phyloP scores from a whole-genome alignment of 2,329 filamentous ascomycete species.

The Pseudopithomyces chartarum region DNA sequence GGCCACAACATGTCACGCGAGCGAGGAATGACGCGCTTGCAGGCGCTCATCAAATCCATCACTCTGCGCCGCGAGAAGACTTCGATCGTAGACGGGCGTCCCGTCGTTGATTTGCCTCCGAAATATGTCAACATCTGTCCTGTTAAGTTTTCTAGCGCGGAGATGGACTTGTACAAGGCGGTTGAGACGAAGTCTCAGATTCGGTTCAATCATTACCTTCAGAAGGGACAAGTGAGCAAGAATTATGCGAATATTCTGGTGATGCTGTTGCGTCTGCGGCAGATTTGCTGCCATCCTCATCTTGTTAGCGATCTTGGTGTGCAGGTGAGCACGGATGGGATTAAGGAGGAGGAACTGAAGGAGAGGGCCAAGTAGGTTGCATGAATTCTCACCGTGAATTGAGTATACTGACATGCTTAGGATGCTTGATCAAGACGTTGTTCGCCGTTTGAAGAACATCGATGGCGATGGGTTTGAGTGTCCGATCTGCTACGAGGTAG shows the following conservation, averaged over 20 bases:
- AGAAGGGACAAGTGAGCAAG: slow-evolving; percentile 68
- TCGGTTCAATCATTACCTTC: slow-evolving; percentile 77
- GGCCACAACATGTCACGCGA: slow-evolving; percentile 37
- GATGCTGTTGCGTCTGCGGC: slow-evolving; percentile 77
- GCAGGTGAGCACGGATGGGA: slow-evolving; percentile 64
- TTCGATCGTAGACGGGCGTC: slow-evolving; percentile 77
- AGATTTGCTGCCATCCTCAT: slow-evolving; percentile 79
- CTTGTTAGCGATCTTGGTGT: slow-evolving; percentile 69
- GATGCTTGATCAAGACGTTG: slow-evolving; percentile 62
- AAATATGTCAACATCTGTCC: slow-evolving; percentile 67
- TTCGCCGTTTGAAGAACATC: slow-evolving; percentile 67
- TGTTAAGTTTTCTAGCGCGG: slow-evolving; percentile 69
- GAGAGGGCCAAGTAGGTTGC: slow-evolving; percentile 60
- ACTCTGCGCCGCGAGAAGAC: slow-evolving; percentile 83
- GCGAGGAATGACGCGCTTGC: slow-evolving; percentile 70
- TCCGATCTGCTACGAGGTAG: slow-evolving; percentile 75
- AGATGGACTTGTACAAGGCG: slow-evolving; percentile 66
- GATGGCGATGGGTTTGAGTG: slow-evolving; percentile 72
- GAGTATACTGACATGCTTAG: not conserved
- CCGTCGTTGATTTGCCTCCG: slow-evolving; percentile 70
- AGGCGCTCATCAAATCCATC: slow-evolving; percentile 76
- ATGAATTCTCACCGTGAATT: not conserved
- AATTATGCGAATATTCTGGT: slow-evolving; percentile 83
- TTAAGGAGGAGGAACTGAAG: slow-evolving; percentile 61
- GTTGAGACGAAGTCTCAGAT: slow-evolving; percentile 71